A percentile compares a stretch with the other conserved stretches of the same genome.
These are phyloP conservation scores for Botrytis tulipae DNA, from an alignment of 2,329 filamentous ascomycete genomes.

Conservation along the genomic window DNA sequence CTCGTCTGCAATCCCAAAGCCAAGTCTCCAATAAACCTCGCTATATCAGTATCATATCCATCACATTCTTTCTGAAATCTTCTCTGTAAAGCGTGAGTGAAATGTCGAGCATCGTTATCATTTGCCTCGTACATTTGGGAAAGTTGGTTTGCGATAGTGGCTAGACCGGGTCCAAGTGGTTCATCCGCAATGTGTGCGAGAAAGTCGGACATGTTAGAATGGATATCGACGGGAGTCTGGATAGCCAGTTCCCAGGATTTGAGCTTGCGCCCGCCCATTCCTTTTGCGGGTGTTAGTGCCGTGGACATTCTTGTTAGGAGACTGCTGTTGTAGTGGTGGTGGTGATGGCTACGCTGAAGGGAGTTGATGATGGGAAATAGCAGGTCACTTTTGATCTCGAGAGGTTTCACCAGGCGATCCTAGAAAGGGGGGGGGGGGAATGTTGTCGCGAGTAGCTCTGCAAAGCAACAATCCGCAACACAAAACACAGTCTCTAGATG, in stretches of 20 bases:
- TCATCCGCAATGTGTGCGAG: background rate
- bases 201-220: background rate
- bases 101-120: background rate
- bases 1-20: background rate
- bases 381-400: background rate
- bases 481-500: background rate
- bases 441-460: background rate
- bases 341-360: too few species aligned
- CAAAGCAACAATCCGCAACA: background rate
- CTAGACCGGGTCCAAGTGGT: background rate
- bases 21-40: background rate
- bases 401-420: background rate
- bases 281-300: background rate
- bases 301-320: background rate
- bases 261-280: background rate
- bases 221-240: background rate
- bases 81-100: background rate
- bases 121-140: background rate
- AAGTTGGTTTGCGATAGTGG: background rate
- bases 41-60: background rate
- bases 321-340: background rate
- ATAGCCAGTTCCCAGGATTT: background rate
- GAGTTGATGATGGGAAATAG: background rate
- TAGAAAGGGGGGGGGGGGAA: background rate
- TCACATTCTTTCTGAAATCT: conserved; percentile 1